Evolutionary conservation across 495 filamentous ascomycete genomes (phyloP), one percentile per base, ranked within the genome.

Genomic region (Aspergillus bertholletiae): DNA sequence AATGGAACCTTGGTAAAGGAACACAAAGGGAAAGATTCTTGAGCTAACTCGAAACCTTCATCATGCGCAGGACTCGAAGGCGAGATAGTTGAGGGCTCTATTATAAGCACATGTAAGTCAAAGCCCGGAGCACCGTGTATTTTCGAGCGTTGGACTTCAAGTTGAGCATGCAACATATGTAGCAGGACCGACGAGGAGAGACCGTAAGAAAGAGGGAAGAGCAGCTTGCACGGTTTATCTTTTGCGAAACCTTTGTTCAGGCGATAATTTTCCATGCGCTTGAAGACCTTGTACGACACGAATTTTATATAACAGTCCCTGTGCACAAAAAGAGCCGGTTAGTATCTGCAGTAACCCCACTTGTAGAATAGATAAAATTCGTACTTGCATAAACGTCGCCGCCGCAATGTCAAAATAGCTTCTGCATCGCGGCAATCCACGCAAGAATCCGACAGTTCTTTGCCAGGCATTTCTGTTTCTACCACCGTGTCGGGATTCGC

Each of bases 201-300:
- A 0, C 95, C 94, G 56, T 90, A 84, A 1, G 92, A 96, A 4
- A 96, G 61, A 1, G 90, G 89, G 13, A 97, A 70, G 2, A 96
- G 75, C 23, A 96, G 76, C 46, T 76, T 81, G 46, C 74, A 73
- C 49, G 77, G 71, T 28, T 68, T 46, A 40, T 68, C 62, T 41
- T 67, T 60, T 45, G 58, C 70, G 51, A 62, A 59, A 45, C 55
- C 70, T 56, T 57, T 67, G 61, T 57, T 62, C 46, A 59, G 73
- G 66, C 62, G 77, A 68, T 84, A 87, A 41, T 72, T 75, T 62
- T 89, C 88, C 75, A 93, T 87, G 37, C 89, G 88, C 60, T 89
- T 90, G 57, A 89, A 69, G 57, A 84, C 80, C 64, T 97, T 97
- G 50, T 80, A 84, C 24, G 77, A 69, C 49, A 92, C 77, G 68